Evolutionary conservation across 2,329 filamentous ascomycete species (phyloP).

Genomic region (Plenodomus lindquistii): DNA sequence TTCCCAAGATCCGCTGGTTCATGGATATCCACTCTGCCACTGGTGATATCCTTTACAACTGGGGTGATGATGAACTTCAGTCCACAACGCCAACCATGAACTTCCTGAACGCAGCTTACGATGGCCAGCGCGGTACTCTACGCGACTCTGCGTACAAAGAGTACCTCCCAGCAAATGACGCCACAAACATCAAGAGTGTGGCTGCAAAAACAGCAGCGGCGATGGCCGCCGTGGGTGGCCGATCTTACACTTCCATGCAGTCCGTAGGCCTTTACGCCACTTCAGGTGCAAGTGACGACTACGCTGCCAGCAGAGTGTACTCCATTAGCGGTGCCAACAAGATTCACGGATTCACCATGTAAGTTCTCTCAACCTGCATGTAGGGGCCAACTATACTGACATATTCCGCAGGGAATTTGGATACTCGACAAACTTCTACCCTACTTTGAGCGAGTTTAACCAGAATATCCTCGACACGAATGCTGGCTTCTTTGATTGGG

Average conservation of each 20-base stretch:
- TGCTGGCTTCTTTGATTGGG: conserved; percentile 48
- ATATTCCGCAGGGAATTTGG: conserved; percentile 19
- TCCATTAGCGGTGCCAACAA: conserved; percentile 42
- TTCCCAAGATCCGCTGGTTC: conserved; percentile 59
- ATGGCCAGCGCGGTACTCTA: conserved; percentile 55
- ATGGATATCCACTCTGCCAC: conserved; percentile 62
- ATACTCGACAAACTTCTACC: conserved; percentile 47
- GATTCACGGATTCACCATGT: conserved; percentile 47
- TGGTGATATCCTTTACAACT: conserved; percentile 59
- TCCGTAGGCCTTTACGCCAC: conserved; percentile 46
- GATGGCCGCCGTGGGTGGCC: conserved; percentile 44
- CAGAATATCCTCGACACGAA: conserved; percentile 47
- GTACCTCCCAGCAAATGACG: conserved; percentile 45
- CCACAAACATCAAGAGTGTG: conserved; percentile 39
- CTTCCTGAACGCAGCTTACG: conserved; percentile 58
- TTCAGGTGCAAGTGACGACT: conserved; percentile 45
- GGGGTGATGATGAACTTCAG: conserved; percentile 62
- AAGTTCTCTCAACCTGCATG: conserved; percentile 21
- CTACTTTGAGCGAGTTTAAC: conserved; percentile 46
- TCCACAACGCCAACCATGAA: conserved; percentile 52
- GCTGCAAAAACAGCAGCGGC: conserved; percentile 39
- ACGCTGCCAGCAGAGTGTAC: conserved; percentile 45
- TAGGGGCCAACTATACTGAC: neutral
- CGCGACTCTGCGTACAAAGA: conserved; percentile 58
- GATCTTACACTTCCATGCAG: conserved; percentile 37